Evolutionary conservation across 1,284 basidiomycete species (phyloP).

Genomic region (Pholiota adiposa): DNA sequence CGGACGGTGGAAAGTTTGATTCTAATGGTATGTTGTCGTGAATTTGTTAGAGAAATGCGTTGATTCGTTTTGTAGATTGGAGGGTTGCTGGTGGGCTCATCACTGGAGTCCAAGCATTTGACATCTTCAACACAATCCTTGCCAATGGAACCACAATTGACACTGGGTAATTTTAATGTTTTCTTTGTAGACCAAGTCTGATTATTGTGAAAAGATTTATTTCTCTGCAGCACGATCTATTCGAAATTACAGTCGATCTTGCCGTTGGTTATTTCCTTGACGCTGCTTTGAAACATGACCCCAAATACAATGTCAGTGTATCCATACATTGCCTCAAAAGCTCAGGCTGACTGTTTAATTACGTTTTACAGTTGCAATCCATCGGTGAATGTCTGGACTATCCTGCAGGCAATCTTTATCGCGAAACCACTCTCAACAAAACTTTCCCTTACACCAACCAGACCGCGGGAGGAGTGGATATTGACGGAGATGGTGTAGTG

Average conservation of each 20-base stretch:
- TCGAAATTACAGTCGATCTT: conserved; percentile 84
- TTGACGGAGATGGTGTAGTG: conserved; percentile 39
- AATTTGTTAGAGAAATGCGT: conserved; percentile 3
- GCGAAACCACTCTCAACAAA: conserved; percentile 64
- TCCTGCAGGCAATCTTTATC: conserved; percentile 59
- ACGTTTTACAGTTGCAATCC: conserved; percentile 54
- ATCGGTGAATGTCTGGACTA: conserved; percentile 66
- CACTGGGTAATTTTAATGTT: conserved; percentile 48
- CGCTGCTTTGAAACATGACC: conserved; percentile 61
- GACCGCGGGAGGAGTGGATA: conserved; percentile 33
- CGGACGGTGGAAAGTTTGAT: conserved; percentile 70
- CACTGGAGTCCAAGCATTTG: conserved; percentile 57
- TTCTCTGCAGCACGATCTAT: conserved; percentile 89
- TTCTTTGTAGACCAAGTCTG: not conserved
- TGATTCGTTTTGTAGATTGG: conserved; percentile 64
- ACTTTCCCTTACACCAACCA: conserved; percentile 54
- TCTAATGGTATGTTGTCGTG: conserved; percentile 61
- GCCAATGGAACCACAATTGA: conserved; percentile 58
- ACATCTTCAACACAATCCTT: conserved; percentile 66
- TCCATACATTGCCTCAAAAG: not conserved
- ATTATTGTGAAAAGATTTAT: conserved; percentile 65
- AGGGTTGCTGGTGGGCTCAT: conserved; percentile 75
- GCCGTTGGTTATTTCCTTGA: conserved; percentile 88
- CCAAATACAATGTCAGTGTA: conserved; percentile 59
- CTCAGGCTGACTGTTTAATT: not conserved